Percentiles rank a stretch among this genome's conserved stretches.
Conservation (phyloP, 345 rosid genomes). For the Populus nigra region DNA sequence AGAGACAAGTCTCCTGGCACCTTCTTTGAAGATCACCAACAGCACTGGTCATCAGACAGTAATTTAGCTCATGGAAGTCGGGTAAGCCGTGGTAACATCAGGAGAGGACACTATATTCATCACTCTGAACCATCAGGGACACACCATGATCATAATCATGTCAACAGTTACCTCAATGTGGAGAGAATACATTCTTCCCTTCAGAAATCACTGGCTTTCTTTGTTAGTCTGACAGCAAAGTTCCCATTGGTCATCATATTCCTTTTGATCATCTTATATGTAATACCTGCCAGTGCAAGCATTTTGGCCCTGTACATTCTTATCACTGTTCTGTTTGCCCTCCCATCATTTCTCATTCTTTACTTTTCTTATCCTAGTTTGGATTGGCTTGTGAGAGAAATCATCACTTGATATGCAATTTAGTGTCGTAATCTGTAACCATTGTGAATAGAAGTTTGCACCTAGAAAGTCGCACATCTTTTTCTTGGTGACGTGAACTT, state of each 20-base stretch:
- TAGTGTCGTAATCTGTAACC: slow-evolving; percentile 1
- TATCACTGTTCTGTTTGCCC: slow-evolving; percentile 69
- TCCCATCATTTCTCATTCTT: slow-evolving; percentile 85
- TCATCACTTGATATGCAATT: slow-evolving; percentile 43
- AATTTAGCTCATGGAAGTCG: slow-evolving; percentile 27
- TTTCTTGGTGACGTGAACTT: neutral
- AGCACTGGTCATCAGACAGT: slow-evolving; percentile 24
- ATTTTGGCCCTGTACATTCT: slow-evolving; percentile 79
- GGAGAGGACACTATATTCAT: slow-evolving; percentile 33
- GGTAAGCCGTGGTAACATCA: slow-evolving; percentile 23
- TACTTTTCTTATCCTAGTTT: slow-evolving; percentile 88
- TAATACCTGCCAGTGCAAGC: slow-evolving; percentile 89
- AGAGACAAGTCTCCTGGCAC: slow-evolving; percentile 42
- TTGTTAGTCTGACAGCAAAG: slow-evolving; percentile 82
- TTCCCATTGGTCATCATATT: slow-evolving; percentile 84
- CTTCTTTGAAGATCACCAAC: slow-evolving; percentile 32
- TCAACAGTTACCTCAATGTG: slow-evolving; percentile 23
- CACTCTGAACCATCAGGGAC: slow-evolving; percentile 26
- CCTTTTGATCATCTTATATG: slow-evolving; percentile 75
- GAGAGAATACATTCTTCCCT: slow-evolving; percentile 57
- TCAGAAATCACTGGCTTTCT: slow-evolving; percentile 65
- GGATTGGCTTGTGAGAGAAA: slow-evolving; percentile 93
- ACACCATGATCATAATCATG: slow-evolving; percentile 43
- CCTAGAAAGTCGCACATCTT: slow-evolving; percentile 9
- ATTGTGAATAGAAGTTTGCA: slow-evolving; percentile 19